phyloP scores from a whole-genome alignment of 75 land plant genomes.

The Ceratopteris richardii region DNA sequence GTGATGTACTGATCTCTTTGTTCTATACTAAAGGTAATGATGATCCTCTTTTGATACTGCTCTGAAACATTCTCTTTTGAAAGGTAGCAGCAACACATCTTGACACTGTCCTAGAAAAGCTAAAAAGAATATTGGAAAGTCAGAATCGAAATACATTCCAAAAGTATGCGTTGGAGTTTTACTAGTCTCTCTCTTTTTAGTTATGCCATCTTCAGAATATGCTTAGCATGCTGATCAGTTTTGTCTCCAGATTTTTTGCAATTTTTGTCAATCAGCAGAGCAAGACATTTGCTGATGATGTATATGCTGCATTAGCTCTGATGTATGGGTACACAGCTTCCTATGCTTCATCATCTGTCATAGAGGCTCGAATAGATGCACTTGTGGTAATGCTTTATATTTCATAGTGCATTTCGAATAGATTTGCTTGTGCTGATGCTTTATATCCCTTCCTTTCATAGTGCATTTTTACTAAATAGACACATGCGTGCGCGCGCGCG shows the following conservation, averaged over 20 bases:
- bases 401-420: not conserved
- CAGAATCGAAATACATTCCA: constrained; percentile 55
- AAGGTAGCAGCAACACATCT: constrained; percentile 96
- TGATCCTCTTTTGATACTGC: no score
- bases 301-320: constrained; percentile 93
- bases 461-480: no score
- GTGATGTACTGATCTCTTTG: not conserved
- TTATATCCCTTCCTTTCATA: no score
- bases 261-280: constrained; percentile 46
- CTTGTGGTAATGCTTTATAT: constrained; percentile 62
- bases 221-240: not conserved
- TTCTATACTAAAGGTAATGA: no score
- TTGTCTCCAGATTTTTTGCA: constrained; percentile 46
- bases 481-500: no score
- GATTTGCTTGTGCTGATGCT: no score
- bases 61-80: not conserved
- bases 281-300: constrained; percentile 75
- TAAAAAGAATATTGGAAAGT: constrained; percentile 76
- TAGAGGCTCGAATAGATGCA: constrained; percentile 97
- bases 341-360: constrained; percentile 95
- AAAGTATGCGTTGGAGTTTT: constrained; percentile 40
- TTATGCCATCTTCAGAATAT: not conserved
- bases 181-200: not conserved
- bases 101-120: constrained; percentile 88
- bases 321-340: constrained; percentile 99